Base-by-base conservation (phyloP, 2,329 filamentous ascomycete genomes). In the Xylaria polymorpha region DNA sequence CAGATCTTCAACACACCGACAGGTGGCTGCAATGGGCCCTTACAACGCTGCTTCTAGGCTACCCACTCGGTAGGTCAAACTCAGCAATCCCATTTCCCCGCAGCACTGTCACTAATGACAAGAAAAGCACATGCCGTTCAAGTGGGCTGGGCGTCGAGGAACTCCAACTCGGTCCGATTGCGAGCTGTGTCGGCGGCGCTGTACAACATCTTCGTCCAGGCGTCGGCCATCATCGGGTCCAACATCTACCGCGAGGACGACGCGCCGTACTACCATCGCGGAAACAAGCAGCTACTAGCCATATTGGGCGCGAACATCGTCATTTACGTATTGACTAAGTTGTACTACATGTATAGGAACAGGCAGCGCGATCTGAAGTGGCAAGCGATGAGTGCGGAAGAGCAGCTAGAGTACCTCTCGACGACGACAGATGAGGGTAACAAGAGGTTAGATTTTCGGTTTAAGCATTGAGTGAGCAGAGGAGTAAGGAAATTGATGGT, bases 111-210 rank as follows among this genome's bases (percentile, higher is more conserved):
- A 50, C 32, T 65, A 2, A 50, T 20, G 12, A 53, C 15, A 35
- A 46, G n/a, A 32, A 32, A 25, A 75, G 74, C 66, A 20, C 74
- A 75, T 37, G 73, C 74, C 1, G 59, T 75, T 3, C 74, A 75
- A 66, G 73, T 74, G 4, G 69, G 71, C 14, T 75, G 73, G 74
- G 72, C 81, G 2, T 87, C 85, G 4, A 82, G 85, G 53, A 90
- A 90, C 72, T 82, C 87, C 0, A 87, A 87, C 67, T 84, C 84
- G 18, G 88, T 90, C 4, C 81, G 87, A 14, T 87, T 87, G 3
- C 79, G 88, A 8, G 85, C 87, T 4, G 85, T 90, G 4, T 85
- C 85, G 0, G 84, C 86, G 0, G 87, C 86, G 0, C 74, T 88
- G 4, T 90, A 89, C 77, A 89, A 89, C 71, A 82, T 81, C 74